Percentiles rank a stretch among this genome's conserved stretches.
These are phyloP conservation scores for Acorus calamus DNA, from an alignment of 106 monocot genomes.

Conservation along the genomic window DNA sequence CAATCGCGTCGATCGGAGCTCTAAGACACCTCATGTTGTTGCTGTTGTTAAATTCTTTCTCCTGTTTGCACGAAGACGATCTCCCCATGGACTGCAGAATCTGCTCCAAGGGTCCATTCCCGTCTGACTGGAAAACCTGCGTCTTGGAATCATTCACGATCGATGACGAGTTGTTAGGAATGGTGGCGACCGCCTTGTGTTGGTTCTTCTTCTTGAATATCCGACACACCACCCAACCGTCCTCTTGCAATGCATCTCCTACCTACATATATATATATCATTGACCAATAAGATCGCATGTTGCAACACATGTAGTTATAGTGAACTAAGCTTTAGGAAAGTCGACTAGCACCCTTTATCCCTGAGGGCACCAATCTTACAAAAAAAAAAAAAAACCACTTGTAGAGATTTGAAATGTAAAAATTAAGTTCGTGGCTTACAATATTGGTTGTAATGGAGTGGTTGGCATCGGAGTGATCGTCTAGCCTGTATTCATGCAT, in stretches of 20 bases:
- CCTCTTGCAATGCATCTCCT: conserved; percentile 42
- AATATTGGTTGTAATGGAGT: conserved; percentile 19
- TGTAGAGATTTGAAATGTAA: too few species aligned
- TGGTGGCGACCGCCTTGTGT: conserved; percentile 36
- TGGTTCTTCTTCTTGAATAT: conserved; percentile 96
- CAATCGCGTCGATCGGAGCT: conserved; percentile 4
- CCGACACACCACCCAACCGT: conserved; percentile 94
- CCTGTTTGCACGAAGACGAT: conserved; percentile 45
- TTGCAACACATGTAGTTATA: too few species aligned
- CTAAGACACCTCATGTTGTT: conserved; percentile 15
- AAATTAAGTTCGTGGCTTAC: too few species aligned
- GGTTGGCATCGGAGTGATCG: conserved; percentile 37
- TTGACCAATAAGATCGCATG: too few species aligned
- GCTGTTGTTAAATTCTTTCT: conserved; percentile 14
- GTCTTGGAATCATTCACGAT: conserved; percentile 24
- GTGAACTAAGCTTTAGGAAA: too few species aligned
- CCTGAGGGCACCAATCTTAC: too few species aligned
- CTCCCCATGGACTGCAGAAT: conserved; percentile 69
- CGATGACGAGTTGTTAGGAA: conserved; percentile 19
- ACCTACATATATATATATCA: background rate
- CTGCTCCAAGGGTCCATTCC: conserved; percentile 61
- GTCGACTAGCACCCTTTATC: too few species aligned
- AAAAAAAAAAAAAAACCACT: too few species aligned
- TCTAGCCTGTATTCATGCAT: conserved; percentile 98
- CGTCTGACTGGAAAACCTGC: conserved; percentile 15